Conservation (phyloP, 345 rosid genomes). For the Lepidium didymum region DNA sequence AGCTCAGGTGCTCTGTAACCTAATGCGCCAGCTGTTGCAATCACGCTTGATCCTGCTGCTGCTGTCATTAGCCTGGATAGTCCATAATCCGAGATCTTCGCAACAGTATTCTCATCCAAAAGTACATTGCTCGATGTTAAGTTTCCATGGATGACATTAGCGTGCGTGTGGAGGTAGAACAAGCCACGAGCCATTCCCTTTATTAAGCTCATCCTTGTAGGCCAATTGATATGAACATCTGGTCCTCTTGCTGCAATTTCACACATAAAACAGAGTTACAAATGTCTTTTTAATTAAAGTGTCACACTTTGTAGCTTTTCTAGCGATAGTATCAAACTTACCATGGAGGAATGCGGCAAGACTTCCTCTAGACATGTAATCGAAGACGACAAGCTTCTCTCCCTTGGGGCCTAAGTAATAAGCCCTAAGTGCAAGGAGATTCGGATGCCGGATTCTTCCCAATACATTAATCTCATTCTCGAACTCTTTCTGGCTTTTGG, state of each 20-base stretch:
- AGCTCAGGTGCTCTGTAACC: constrained; percentile 96
- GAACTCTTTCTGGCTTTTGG: constrained; percentile 75
- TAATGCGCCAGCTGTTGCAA: constrained; percentile 72
- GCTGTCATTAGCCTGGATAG: constrained; percentile 67
- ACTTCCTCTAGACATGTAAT: constrained; percentile 86
- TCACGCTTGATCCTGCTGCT: constrained; percentile 71
- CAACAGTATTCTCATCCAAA: constrained; percentile 44
- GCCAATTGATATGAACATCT: constrained; percentile 59
- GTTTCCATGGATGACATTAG: constrained; percentile 76
- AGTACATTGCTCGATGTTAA: constrained; percentile 75
- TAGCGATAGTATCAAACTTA: constrained; percentile 16
- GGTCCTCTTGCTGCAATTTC: constrained; percentile 70
- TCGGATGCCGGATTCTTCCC: constrained; percentile 76
- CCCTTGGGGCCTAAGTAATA: constrained; percentile 94
- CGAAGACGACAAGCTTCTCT: constrained; percentile 93
- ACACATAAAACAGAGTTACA: neutral
- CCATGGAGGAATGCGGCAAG: constrained; percentile 88
- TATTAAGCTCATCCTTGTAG: constrained; percentile 64
- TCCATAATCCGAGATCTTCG: constrained; percentile 71
- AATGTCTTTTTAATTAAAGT: neutral
- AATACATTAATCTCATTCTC: constrained; percentile 61
- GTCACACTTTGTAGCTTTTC: neutral
- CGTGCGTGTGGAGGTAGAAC: constrained; percentile 59
- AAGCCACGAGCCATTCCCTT: constrained; percentile 64
- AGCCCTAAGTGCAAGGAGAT: constrained; percentile 78